These are phyloP conservation scores for Pelagophyceae sp. DNA, from an alignment of 352 stramenopile species.

Conservation along the genomic window DNA sequence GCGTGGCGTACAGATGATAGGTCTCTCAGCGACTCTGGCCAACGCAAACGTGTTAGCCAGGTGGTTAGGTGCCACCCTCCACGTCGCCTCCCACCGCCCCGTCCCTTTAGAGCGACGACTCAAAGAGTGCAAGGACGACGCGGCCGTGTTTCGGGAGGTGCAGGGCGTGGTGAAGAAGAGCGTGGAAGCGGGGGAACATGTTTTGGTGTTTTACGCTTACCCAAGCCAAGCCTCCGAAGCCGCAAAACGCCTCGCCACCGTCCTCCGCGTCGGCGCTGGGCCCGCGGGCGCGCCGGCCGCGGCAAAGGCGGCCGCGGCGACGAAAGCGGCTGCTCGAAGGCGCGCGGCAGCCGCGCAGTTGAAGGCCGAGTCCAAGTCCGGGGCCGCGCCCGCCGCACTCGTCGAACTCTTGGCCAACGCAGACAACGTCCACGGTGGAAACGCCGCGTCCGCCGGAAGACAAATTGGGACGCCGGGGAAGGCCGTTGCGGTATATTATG, in stretches of 20 bases:
- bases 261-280: background rate
- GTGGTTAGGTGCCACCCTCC: constrained; percentile 32
- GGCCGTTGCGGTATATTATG: no score
- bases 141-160: background rate
- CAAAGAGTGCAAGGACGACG: background rate
- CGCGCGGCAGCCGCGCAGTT: no score
- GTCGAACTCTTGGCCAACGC: no score
- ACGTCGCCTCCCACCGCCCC: constrained; percentile 35
- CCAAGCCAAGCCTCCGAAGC: no score
- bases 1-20: constrained; percentile 36
- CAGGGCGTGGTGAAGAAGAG: background rate
- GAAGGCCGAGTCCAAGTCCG: constrained; percentile 22
- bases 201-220: background rate
- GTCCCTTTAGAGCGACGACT: background rate
- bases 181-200: background rate
- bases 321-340: no score
- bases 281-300: no score
- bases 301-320: no score
- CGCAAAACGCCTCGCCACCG: background rate
- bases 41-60: constrained; percentile 34
- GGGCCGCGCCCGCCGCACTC: no score
- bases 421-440: no score
- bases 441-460: no score
- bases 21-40: constrained; percentile 39
- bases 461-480: no score